phyloP scores from a whole-genome alignment of 331 rosid genomes.

The Ulmus americana region DNA sequence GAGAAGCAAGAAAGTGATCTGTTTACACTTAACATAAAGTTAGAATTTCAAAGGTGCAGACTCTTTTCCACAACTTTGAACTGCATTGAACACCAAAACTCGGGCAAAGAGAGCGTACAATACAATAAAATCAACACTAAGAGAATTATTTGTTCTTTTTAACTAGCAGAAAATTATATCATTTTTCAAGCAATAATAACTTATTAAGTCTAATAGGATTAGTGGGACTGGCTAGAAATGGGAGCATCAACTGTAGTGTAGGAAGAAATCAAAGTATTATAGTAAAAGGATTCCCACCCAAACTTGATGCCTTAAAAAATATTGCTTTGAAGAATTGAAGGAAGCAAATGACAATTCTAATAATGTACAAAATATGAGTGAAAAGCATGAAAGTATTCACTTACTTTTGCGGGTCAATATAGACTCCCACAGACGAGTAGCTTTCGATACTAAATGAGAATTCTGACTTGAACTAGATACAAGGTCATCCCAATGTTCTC shows the following conservation, averaged over 20 bases:
- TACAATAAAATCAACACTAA: neutral
- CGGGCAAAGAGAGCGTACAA: neutral
- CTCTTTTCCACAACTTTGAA: no score
- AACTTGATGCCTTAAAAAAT: neutral
- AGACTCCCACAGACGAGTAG: conserved; percentile 97
- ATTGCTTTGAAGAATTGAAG: neutral
- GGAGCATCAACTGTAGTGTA: no score
- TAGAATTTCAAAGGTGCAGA: neutral
- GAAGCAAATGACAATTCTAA: neutral
- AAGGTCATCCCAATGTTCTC: conserved; percentile 97
- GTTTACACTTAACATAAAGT: neutral
- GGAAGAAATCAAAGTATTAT: no score
- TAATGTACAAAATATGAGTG: neutral
- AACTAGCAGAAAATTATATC: neutral
- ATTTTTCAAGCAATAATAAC: no score
- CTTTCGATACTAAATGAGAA: conserved; percentile 93
- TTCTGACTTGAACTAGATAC: conserved; percentile 97
- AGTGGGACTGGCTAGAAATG: no score
- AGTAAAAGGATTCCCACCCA: no score
- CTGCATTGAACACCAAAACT: neutral
- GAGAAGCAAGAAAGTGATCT: neutral
- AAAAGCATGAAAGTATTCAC: conserved; percentile 17
- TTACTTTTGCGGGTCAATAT: conserved; percentile 93
- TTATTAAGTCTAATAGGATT: no score
- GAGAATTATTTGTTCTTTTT: neutral